Evolutionary conservation across 1,139 yeast genomes (phyloP), one percentile per base, ranked within the genome.

Genomic region (Yamadazyma atmosphaerica): DNA sequence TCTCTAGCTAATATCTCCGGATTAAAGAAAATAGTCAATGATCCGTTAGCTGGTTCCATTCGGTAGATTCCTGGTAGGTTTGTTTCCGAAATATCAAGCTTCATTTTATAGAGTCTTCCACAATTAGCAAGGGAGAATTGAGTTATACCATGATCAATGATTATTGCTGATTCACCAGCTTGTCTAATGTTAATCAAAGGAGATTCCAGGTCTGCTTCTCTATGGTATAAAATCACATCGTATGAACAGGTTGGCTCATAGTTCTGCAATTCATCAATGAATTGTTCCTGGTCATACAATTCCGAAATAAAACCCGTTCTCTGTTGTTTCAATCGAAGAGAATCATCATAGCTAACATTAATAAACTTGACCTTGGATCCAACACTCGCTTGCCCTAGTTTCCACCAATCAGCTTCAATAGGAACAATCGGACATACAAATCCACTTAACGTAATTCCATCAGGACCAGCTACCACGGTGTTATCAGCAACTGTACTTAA

Each of bases 401-500:
- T 61, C 65, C 67, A 61, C 52, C 57, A 60, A 38, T 61, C 67
- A 12, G 44, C 52, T 34, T 50, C 50, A 15, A 43, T 43, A 2
- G 65, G 63, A 19, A 57, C 61, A 12, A 58, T 45, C 29, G 59
- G 41, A 45, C 64, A 59, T 1, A 55, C 46, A 38, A 61, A 61
- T 4, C 67, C 67, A 16, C 63, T 56, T 32, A 61, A 44, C 3
- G 67, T 61, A 14, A 58, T 63, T 22, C 67, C 67, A 45, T 61
- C 67, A 3, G 41, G 36, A 4, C 39, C 38, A 2, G 41, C 41
- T 12, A 36, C 39, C 11, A 38, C 41, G 3, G 41, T 38, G 14
- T 12, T 19, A 33, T 38, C 41, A 17, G 41, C 41, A 9, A 38
- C 28, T 11, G 33, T 36, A 18, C 41, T 38, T n/a, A 38, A 16